Percentiles rank a stretch among this genome's conserved stretches.
Evolutionary conservation across 306 rosid genomes (phyloP).

Genomic region (Senna tora): DNA sequence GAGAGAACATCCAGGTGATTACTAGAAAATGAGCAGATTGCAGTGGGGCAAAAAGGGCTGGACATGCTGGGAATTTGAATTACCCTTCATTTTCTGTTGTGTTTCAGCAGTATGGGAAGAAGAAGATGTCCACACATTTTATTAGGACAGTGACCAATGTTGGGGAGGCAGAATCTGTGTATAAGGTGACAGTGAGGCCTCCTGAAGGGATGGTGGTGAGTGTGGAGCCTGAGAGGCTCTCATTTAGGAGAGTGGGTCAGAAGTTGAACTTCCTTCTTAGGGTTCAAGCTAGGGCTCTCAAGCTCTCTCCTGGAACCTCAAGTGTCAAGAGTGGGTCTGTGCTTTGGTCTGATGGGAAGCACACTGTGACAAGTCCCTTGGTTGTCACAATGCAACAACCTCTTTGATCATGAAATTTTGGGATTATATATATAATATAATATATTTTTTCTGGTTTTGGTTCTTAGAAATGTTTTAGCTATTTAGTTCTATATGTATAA

Average conservation of each 20-base stretch:
- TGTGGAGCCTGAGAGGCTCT: conserved; percentile 63
- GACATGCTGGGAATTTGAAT: conserved; percentile 69
- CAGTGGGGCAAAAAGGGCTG: conserved; percentile 64
- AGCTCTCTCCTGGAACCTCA: conserved; percentile 68
- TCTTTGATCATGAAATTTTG: conserved; percentile 40
- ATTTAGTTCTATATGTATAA: conserved; percentile 38
- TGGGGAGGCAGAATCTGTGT: conserved; percentile 57
- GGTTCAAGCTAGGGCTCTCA: conserved; percentile 58
- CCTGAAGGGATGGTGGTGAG: conserved; percentile 54
- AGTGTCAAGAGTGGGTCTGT: conserved; percentile 55
- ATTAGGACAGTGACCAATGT: conserved; percentile 72
- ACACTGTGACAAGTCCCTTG: conserved; percentile 65
- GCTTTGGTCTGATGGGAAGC: conserved; percentile 72
- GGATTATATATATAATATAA: too few relatives aligned
- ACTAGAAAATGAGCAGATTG: conserved; percentile 73
- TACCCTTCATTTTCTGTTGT: conserved; percentile 68
- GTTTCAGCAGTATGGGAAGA: conserved; percentile 73
- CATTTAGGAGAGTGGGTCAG: conserved; percentile 67
- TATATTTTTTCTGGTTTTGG: background rate
- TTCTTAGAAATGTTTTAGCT: background rate
- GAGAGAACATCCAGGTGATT: conserved; percentile 55
- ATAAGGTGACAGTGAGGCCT: conserved; percentile 49
- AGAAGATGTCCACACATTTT: conserved; percentile 64
- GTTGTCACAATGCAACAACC: conserved; percentile 80
- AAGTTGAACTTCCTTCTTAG: conserved; percentile 64